Conservation (phyloP, 1,284 basidiomycete species). For the Malassezia globosa region DNA sequence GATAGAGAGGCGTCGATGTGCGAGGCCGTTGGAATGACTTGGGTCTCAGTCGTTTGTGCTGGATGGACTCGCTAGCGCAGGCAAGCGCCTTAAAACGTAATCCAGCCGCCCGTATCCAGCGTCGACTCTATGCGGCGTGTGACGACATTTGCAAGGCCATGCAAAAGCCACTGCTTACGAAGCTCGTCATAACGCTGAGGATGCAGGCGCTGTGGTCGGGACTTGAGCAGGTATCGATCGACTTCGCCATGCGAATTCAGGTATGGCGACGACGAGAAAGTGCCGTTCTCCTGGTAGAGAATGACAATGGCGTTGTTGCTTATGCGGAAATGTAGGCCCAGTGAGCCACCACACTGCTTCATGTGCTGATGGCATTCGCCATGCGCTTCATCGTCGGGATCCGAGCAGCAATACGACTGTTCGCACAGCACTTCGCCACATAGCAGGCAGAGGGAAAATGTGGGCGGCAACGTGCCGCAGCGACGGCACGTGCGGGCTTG, state of each 20-base stretch:
- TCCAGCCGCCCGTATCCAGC: conserved; percentile 85
- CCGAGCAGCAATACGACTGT: conserved; percentile 83
- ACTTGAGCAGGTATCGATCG: conserved; percentile 78
- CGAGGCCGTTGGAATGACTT: no score
- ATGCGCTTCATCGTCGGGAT: conserved; percentile 53
- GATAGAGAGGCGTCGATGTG: no score
- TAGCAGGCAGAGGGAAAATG: conserved; percentile 80
- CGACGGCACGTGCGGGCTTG: conserved; percentile 60
- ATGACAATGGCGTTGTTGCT: conserved; percentile 87
- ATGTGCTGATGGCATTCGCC: conserved; percentile 90
- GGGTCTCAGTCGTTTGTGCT: no score
- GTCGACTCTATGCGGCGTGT: conserved; percentile 67
- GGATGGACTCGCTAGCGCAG: background rate
- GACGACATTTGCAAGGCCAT: conserved; percentile 78
- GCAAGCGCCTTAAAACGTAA: conserved; percentile 55
- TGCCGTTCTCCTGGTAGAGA: conserved; percentile 75
- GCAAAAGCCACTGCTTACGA: conserved; percentile 75
- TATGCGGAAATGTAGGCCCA: conserved; percentile 81
- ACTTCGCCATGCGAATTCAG: conserved; percentile 89
- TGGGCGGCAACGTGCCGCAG: conserved; percentile 68
- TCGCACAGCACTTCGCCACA: conserved; percentile 82
- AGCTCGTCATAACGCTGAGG: conserved; percentile 80
- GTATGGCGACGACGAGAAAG: conserved; percentile 79
- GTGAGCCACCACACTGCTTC: conserved; percentile 79
- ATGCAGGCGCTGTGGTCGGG: conserved; percentile 78